Evolutionary conservation across 805 yeast species (phyloP).

Genomic region (Metschnikowia aberdeeniae): DNA sequence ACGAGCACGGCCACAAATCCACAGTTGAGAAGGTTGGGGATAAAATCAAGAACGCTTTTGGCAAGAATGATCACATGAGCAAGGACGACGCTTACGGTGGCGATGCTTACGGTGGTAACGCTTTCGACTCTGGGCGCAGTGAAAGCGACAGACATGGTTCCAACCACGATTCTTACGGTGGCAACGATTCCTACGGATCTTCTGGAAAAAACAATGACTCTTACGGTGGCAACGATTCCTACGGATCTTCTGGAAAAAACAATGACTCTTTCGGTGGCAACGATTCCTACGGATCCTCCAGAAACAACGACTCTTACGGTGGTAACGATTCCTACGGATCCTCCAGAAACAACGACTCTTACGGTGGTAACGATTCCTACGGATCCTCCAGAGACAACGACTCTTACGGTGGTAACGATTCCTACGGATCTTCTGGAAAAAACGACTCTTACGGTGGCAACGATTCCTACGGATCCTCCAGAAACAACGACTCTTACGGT

Average conservation of each 20-base stretch:
- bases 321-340: too few species aligned
- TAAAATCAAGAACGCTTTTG: slow-evolving; percentile 13
- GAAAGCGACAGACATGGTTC: slow-evolving; percentile 3
- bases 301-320: too few species aligned
- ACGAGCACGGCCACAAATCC: slow-evolving; percentile 1
- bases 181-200: slow-evolving; percentile 17
- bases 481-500: slow-evolving; percentile 21
- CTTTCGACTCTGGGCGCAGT: slow-evolving; percentile 15
- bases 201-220: slow-evolving; percentile 11
- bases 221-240: background rate
- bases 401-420: too few species aligned
- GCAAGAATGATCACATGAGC: slow-evolving; percentile 7
- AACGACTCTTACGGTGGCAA: too few species aligned
- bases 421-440: too few species aligned
- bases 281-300: too few species aligned
- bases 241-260: too few species aligned
- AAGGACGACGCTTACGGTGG: slow-evolving; percentile 22
- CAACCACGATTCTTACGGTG: slow-evolving; percentile 7
- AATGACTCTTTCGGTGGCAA: slow-evolving; percentile 7
- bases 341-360: too few species aligned
- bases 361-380: too few species aligned
- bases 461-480: background rate
- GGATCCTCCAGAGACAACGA: too few species aligned
- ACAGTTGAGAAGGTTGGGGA: slow-evolving; percentile 9
- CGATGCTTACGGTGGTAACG: slow-evolving; percentile 23